Base-by-base conservation (phyloP, 2,329 filamentous ascomycete genomes). In the Fusarium dlaminii region DNA sequence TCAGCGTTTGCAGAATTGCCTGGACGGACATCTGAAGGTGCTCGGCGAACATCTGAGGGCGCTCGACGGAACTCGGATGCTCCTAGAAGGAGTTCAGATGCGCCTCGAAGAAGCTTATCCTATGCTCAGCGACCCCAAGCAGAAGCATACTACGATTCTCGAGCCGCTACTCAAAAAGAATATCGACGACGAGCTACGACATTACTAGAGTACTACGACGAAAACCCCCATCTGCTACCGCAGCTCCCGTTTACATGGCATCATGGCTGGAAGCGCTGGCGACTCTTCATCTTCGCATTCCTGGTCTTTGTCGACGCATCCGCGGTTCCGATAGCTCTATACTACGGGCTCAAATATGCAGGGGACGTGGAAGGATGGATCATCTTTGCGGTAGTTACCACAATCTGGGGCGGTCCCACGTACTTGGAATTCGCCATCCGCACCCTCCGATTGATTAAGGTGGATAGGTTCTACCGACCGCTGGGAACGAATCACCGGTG, bases 351-450 rank as follows among this genome's bases (percentile, higher is more conserved):
- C 64, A 82, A 81, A 72, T 87, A 82, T 49, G 82, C 80, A 8
- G 83, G 81, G 37, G 27, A 81, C 27, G 81, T 83, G 29, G 42
- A 84, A 79, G 81, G 81, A 43, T 84, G 78, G 75, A 83, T 83
- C 74, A 84, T 87, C 60, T 89, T 89, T 70, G 86, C 87, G 72
- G 83, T 89, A 59, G 84, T 89, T 48, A 88, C 87, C 2, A 86
- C 86, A 40, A 87, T 89, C 70, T 89, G 87, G 82, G 87, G 87
- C 63, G 82, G 87, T 32, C 84, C 87, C n/a, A 88, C 87, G 11
- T 87, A 88, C 63, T 80, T 88, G 63, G 87, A 89, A 72, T 88
- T 88, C 65, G 86, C 80, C 32, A 80, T 88, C 52, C 84, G 87
- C 17, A 86, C 83, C 1, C 79, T 86, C 64, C 85, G 87, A 22